Evolutionary conservation across 148 eudicot species (phyloP), one percentile per base, ranked within the genome.

Genomic region (Camellia lanceoleosa): DNA sequence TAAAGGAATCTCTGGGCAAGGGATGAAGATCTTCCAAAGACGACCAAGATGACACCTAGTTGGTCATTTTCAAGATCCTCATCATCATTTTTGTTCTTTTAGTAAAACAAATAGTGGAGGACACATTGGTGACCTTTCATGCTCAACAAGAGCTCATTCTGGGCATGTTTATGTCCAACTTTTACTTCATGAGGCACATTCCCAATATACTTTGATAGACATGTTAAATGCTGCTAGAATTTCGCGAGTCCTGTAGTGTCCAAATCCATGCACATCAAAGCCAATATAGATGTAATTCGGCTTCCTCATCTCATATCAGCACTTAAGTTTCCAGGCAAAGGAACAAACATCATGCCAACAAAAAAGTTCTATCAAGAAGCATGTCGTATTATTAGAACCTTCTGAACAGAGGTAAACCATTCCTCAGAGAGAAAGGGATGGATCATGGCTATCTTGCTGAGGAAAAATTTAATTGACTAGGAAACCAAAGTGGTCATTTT

Each of bases 41-140:
- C 4, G 43, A 77, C 71, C 80, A 64, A 80, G 66, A 78, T 73
- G 87, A 81, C 78, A 80, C 84, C 59, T 81, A 74, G 79, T 81
- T 19, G 61, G 79, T 80, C 79, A 68, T 74, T 73, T 73, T 78
- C 76, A 66, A 44, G 18, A 74, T 70, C 51, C 74, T 73, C 84
- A 73, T 41, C 73, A 13, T 73, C 63, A 78, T 62, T 55, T 9
- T 66, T 18, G 12, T 54, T 64, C 42, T 10, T 52, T 60, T 70
- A 62, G 71, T 60, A 66, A 15, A 49, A n/a, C 44, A 43, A 78
- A 74, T 63, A 44, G 65, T 66, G 78, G 54, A 8, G 42, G 41
- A 82, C 78, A 64, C 65, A 63, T 3, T 77, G 38, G 52, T 18
- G 55, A 74, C 74, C 46, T 4, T 55, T 72, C 20, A 30, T 41